Evolutionary conservation across 441 rosid genomes (phyloP), one percentile per base, ranked within the genome.

Genomic region (Populus hybrid): DNA sequence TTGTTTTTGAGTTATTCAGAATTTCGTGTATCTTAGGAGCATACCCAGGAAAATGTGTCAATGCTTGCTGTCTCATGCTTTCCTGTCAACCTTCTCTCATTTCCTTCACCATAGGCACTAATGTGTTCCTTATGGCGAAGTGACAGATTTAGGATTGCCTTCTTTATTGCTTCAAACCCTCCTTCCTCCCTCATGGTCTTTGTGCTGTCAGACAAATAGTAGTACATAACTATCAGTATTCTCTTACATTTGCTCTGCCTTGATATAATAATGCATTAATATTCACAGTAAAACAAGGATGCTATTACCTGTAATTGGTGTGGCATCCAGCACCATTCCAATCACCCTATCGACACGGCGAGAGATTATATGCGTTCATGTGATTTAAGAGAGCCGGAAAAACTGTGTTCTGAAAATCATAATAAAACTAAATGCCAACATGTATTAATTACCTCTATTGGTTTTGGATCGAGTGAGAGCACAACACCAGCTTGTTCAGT

Each of bases 251-350:
- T 70, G 67, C 12, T 42, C 1, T 72, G 38, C 38, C 32, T 38
- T 73, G 32, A 26, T 19, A 59, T 9, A 9, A 42, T 7, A 9
- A 16, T 70, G 70, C 61, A 9, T 74, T 30, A 9, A 63, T 50
- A 61, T 32, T 30, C 80, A 18, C 63, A 59, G 23, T 21, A 21
- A 30, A 32, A 21, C 8, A 9, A 67, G 57, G 34, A n/a, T 68
- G 42, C 1, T 53, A 66, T 80, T 80, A 85, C 94, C 97, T 95
- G 89, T 80, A 95, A 74, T 95, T 95, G 83, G 97, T 94, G 85
- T 95, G 99, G 84, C 98, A 95, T 78, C 99, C 99, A 73, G 99
- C 99, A 80, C 99, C 99, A 28, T 95, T 95, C 99, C 98, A 95
- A 79, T 95, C 99, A 77, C 99, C 99, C 98, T 94, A 86, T 34